A percentile compares a stretch with the other conserved stretches of the same genome.
Conservation (phyloP, 768 basidiomycete genomes). For the Lentinula detonsa region DNA sequence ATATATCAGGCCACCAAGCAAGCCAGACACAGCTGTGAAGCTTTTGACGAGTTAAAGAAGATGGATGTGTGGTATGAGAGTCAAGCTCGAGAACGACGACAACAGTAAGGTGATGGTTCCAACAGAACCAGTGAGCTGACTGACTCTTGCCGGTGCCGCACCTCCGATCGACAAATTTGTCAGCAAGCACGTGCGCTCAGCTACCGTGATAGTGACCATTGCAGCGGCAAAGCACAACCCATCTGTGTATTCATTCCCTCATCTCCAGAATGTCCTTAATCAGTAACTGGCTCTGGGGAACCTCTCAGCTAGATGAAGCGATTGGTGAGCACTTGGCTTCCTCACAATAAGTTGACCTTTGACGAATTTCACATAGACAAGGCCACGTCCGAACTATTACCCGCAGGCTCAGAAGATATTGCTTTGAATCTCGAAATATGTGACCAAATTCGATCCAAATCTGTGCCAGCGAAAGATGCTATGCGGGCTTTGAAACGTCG, state of each 20-base stretch:
- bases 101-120: conserved; percentile 2
- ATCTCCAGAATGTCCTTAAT: conserved; percentile 44
- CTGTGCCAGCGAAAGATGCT: conserved; percentile 76
- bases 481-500: conserved; percentile 86
- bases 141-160: conserved; percentile 1
- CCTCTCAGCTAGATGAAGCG: conserved; percentile 77
- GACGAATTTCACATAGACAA: conserved; percentile 52
- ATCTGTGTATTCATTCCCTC: neutral
- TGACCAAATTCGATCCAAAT: conserved; percentile 93
- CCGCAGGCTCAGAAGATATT: conserved; percentile 82
- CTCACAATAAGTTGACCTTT: neutral
- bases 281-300: conserved; percentile 73
- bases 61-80: neutral
- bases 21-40: neutral
- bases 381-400: conserved; percentile 87
- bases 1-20: neutral
- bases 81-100: neutral
- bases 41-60: neutral
- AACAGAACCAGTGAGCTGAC: neutral
- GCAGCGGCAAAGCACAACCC: neutral
- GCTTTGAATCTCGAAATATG: conserved; percentile 93
- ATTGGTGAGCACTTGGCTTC: conserved; percentile 48
- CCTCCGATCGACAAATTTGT: neutral
- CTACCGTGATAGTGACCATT: neutral
- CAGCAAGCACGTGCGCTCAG: neutral